These are phyloP conservation scores for Quercus aquifolioides DNA, from an alignment of 306 rosid genomes.

Conservation along the genomic window DNA sequence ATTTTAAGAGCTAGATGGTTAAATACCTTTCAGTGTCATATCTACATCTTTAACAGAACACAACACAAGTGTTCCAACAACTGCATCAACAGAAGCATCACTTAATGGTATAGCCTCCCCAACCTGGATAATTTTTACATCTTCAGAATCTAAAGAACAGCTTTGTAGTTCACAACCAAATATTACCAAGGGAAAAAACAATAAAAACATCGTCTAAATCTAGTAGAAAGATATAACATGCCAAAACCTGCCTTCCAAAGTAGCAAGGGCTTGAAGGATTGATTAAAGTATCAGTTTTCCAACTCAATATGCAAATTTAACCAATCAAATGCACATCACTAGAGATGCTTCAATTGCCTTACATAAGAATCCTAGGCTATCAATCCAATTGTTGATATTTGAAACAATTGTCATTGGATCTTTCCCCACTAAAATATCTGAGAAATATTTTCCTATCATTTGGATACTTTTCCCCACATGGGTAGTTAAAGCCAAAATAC, in stretches of 20 bases:
- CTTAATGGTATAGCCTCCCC: slow-evolving; percentile 82
- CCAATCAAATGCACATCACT: not conserved
- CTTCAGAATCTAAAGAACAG: slow-evolving; percentile 20
- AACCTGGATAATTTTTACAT: slow-evolving; percentile 40
- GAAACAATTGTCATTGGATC: not conserved
- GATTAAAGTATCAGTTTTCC: not conserved
- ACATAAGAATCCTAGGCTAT: not conserved
- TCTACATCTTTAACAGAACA: slow-evolving; percentile 85
- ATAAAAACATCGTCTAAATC: not conserved
- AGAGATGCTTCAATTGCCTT: not conserved
- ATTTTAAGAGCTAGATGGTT: slow-evolving; percentile 2
- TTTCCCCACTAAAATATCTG: not conserved
- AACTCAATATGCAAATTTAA: not conserved
- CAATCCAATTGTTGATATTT: not conserved
- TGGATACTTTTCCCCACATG: not conserved
- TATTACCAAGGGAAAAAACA: not conserved
- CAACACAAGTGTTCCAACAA: slow-evolving; percentile 86
- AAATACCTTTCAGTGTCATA: slow-evolving; percentile 62
- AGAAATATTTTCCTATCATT: not conserved
- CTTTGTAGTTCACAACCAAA: not conserved
- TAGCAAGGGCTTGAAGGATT: not conserved
- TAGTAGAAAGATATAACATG: not conserved
- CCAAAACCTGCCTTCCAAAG: not conserved
- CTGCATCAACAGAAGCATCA: slow-evolving; percentile 93
- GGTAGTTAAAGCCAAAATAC: not conserved